These are phyloP conservation scores for Parasitella parasitica DNA, from an alignment of 371 early-diverging fungal species.

Conservation along the genomic window DNA sequence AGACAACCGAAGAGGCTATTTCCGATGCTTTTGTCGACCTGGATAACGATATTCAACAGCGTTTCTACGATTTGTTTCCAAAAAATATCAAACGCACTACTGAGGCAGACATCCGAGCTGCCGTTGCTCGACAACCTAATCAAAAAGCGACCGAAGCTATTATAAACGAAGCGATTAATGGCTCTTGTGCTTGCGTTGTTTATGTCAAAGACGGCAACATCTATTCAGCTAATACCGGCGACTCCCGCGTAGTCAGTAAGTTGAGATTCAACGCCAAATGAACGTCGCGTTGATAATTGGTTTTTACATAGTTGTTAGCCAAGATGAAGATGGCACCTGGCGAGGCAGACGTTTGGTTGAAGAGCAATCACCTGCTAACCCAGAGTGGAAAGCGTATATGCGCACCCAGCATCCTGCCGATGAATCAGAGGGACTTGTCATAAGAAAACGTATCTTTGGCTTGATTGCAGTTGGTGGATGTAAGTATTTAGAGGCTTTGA, in stretches of 20 bases:
- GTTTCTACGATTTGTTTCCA: constrained; percentile 51
- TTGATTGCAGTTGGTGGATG: constrained; percentile 55
- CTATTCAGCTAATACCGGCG: constrained; percentile 81
- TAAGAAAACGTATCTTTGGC: constrained; percentile 47
- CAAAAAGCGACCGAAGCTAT: constrained; percentile 30
- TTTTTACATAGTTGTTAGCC: constrained; percentile 36
- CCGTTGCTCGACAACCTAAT: constrained; percentile 36
- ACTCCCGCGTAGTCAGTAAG: constrained; percentile 66
- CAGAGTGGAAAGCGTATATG: constrained; percentile 43
- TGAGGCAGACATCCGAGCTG: constrained; percentile 42
- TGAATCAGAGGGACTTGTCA: constrained; percentile 38
- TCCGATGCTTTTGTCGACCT: constrained; percentile 54
- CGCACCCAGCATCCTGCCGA: constrained; percentile 43
- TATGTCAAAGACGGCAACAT: constrained; percentile 71
- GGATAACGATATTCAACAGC: constrained; percentile 60
- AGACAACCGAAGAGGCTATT: constrained; percentile 34
- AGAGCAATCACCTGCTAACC: constrained; percentile 48
- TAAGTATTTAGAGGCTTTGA: constrained; percentile 13
- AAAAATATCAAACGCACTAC: constrained; percentile 34
- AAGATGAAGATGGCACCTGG: constrained; percentile 48
- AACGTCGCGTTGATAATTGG: no score
- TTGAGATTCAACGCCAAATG: no score
- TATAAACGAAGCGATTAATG: constrained; percentile 62
- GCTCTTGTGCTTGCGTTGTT: constrained; percentile 79
- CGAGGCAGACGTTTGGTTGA: constrained; percentile 48